These are phyloP conservation scores for Leccinum pellstonianum DNA, from an alignment of 768 basidiomycete genomes.

Conservation along the genomic window DNA sequence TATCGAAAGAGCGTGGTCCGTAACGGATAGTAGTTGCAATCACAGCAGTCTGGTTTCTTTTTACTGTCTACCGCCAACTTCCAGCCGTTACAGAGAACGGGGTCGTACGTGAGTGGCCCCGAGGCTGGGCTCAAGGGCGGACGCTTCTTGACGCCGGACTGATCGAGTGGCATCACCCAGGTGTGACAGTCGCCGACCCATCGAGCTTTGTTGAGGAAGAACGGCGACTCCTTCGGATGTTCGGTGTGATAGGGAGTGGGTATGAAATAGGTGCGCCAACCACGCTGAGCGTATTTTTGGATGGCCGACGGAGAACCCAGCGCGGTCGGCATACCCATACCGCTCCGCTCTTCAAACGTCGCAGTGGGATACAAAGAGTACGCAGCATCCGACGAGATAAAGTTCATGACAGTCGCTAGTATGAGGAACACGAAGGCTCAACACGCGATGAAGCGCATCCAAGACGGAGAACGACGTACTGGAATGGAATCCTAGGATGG, in stretches of 20 bases:
- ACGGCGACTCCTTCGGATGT: slow-evolving; percentile 6
- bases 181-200: slow-evolving; percentile 33
- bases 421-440: slow-evolving; percentile 13
- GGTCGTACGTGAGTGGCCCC: slow-evolving; percentile 14
- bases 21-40: slow-evolving; percentile 3
- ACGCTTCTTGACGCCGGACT: slow-evolving; percentile 12
- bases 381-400: slow-evolving; percentile 41
- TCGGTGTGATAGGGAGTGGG: slow-evolving; percentile 3
- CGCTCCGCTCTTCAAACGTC: slow-evolving; percentile 36
- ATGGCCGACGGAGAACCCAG: slow-evolving; percentile 9
- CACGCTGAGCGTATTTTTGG: slow-evolving; percentile 38
- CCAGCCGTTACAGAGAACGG: slow-evolving; percentile 22
- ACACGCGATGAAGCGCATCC: neutral
- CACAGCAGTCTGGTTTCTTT: neutral
- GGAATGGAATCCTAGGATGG: slow-evolving; percentile 48
- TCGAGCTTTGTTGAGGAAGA: slow-evolving; percentile 24
- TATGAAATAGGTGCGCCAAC: slow-evolving; percentile 25
- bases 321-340: slow-evolving; percentile 23
- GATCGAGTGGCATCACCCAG: slow-evolving; percentile 34
- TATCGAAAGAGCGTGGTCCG: slow-evolving; percentile 27
- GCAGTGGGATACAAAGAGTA: slow-evolving; percentile 42
- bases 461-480: slow-evolving; percentile 33
- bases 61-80: neutral
- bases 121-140: slow-evolving; percentile 13
- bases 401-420: slow-evolving; percentile 31